These are phyloP conservation scores for Podospora bellae-mahoneyi DNA, from an alignment of 495 filamentous ascomycete genomes.

Conservation along the genomic window DNA sequence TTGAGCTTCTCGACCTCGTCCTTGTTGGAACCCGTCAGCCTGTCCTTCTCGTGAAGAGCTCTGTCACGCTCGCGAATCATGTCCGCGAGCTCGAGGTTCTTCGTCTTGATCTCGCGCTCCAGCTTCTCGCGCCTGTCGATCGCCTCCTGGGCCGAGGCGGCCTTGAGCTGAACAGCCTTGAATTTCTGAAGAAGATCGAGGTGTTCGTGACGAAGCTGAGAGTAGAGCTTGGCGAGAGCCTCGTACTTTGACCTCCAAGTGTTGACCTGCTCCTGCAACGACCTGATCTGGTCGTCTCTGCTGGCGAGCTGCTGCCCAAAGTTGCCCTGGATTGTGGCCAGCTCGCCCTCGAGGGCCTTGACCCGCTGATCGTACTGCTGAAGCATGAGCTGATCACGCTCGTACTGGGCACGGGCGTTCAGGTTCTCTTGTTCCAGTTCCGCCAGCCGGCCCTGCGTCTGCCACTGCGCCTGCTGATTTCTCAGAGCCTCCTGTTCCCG, in stretches of 20 bases:
- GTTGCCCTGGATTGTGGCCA: constrained; percentile 75
- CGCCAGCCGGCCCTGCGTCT: constrained; percentile 88
- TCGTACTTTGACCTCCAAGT: constrained; percentile 98
- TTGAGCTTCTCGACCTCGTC: constrained; percentile 94
- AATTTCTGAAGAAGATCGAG: constrained; percentile 91
- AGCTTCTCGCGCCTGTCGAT: constrained; percentile 93
- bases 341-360: constrained; percentile 86
- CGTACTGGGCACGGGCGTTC: constrained; percentile 90
- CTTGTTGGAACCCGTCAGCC: constrained; percentile 76
- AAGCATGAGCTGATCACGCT: constrained; percentile 92
- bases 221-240: constrained; percentile 92
- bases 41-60: constrained; percentile 89
- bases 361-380: constrained; percentile 94
- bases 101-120: constrained; percentile 95
- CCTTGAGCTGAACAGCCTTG: constrained; percentile 92
- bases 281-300: constrained; percentile 89
- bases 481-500: constrained; percentile 86
- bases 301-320: constrained; percentile 79
- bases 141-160: constrained; percentile 92
- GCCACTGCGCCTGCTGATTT: constrained; percentile 80
- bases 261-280: constrained; percentile 91
- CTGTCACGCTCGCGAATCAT: constrained; percentile 97
- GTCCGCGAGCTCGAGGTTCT: constrained; percentile 95
- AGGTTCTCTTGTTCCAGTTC: constrained; percentile 94
- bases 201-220: constrained; percentile 92